Evolutionary conservation across 2,329 filamentous ascomycete species (phyloP).

Genomic region (Penicillium sp.): DNA sequence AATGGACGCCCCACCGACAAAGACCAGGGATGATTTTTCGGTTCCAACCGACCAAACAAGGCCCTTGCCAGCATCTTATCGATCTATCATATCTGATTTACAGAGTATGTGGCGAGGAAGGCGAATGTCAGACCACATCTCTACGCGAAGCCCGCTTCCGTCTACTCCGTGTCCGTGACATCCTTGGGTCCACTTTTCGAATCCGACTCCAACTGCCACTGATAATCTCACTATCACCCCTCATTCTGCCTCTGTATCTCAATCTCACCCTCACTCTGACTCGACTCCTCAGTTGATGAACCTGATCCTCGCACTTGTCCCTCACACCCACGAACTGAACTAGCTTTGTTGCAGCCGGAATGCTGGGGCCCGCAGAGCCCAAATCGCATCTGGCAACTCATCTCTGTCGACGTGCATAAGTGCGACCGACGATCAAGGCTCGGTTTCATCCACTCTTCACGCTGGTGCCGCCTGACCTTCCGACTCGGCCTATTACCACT

Average conservation of each 20-base stretch:
- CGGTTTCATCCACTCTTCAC: slow-evolving; percentile 7
- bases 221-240: too few relatives aligned
- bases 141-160: background rate
- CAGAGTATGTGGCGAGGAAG: background rate
- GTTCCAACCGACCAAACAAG: slow-evolving; percentile 12
- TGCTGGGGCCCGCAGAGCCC: slow-evolving; percentile 13
- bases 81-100: slow-evolving; percentile 24
- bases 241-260: background rate
- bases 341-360: slow-evolving; percentile 11
- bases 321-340: background rate
- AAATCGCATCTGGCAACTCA: slow-evolving; percentile 11
- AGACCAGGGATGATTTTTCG: slow-evolving; percentile 1
- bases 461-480: background rate
- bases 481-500: slow-evolving; percentile 12
- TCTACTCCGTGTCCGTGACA: background rate
- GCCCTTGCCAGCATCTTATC: slow-evolving; percentile 19
- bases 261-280: background rate
- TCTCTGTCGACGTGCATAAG: slow-evolving; percentile 30
- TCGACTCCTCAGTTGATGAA: background rate
- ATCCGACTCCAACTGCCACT: background rate
- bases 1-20: background rate
- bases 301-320: background rate
- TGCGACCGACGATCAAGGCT: slow-evolving; percentile 30
- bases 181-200: background rate
- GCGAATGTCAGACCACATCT: background rate